Percentiles rank a stretch among this genome's conserved stretches.
Conservation (phyloP, 805 yeast species). For the Suhomyces sp. region DNA sequence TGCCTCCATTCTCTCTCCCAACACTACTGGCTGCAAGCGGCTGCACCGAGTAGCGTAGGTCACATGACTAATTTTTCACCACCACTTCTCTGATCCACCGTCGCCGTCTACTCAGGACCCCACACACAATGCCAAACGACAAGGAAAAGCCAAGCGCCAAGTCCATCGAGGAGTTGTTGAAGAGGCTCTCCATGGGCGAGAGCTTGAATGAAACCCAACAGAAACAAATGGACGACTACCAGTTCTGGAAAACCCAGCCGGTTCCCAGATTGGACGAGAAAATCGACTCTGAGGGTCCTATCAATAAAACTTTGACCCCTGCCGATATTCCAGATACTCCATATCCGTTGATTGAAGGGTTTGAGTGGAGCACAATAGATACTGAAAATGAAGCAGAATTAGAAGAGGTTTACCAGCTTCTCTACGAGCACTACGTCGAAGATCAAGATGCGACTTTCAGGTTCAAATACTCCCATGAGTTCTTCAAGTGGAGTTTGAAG, state of each 20-base stretch:
- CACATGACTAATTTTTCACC: not conserved
- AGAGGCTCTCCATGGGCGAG: constrained; percentile 51
- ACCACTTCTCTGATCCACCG: not conserved
- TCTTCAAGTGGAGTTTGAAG: constrained; percentile 88
- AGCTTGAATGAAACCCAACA: constrained; percentile 55
- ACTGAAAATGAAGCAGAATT: constrained; percentile 50
- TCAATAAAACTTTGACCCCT: constrained; percentile 64
- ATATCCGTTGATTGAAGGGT: constrained; percentile 66
- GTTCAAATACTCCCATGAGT: constrained; percentile 79
- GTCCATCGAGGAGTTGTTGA: constrained; percentile 58
- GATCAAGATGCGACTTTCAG: constrained; percentile 90
- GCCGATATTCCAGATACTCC: constrained; percentile 72
- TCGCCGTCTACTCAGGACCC: not conserved
- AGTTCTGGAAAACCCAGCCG: constrained; percentile 98
- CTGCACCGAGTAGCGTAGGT: not conserved
- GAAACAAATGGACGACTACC: constrained; percentile 73
- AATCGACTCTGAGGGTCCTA: constrained; percentile 73
- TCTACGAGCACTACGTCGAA: constrained; percentile 91
- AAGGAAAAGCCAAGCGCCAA: constrained; percentile 19
- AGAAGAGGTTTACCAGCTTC: constrained; percentile 72
- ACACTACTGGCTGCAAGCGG: not conserved
- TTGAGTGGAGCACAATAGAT: constrained; percentile 87
- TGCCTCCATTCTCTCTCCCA: not conserved
- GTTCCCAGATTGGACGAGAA: constrained; percentile 74
- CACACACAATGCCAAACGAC: constrained; percentile 5